These are phyloP conservation scores for Terana coerulea DNA, from an alignment of 768 basidiomycete genomes.

Conservation along the genomic window DNA sequence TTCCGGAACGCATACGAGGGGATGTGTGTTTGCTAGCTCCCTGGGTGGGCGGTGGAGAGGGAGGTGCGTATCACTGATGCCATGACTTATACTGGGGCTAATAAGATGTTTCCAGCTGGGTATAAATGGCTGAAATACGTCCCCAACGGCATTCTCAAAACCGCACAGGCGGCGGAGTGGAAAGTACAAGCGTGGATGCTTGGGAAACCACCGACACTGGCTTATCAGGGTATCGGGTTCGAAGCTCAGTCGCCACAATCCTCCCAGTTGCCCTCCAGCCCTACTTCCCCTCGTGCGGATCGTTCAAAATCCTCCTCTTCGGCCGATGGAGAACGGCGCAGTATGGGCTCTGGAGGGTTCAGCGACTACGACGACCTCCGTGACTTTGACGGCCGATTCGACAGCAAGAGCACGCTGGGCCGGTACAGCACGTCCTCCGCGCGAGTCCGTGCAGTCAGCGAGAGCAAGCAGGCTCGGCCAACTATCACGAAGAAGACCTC, in stretches of 20 bases:
- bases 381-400: slow-evolving; percentile 85
- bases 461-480: slow-evolving; percentile 24
- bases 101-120: slow-evolving; percentile 44
- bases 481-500: slow-evolving; percentile 64
- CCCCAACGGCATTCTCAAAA: slow-evolving; percentile 87
- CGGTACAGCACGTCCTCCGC: slow-evolving; percentile 32
- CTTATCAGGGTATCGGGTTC: slow-evolving; percentile 85
- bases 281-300: slow-evolving; percentile 26
- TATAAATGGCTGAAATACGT: slow-evolving; percentile 98
- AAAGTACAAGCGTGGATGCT: slow-evolving; percentile 96
- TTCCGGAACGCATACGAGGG: slow-evolving; percentile 73
- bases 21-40: slow-evolving; percentile 88
- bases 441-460: slow-evolving; percentile 28
- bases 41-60: slow-evolving; percentile 93
- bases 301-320: slow-evolving; percentile 22
- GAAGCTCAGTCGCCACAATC: slow-evolving; percentile 33
- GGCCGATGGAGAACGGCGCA: slow-evolving; percentile 56
- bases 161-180: slow-evolving; percentile 97
- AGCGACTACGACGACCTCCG: slow-evolving; percentile 87
- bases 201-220: slow-evolving; percentile 86
- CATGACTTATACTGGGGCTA: slow-evolving; percentile 4
- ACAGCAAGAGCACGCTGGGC: slow-evolving; percentile 72
- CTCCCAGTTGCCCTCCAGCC: slow-evolving; percentile 4
- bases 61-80: slow-evolving; percentile 49
- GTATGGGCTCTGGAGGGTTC: slow-evolving; percentile 66